Conservation (phyloP, 306 rosid genomes). For the Rubus idaeus region DNA sequence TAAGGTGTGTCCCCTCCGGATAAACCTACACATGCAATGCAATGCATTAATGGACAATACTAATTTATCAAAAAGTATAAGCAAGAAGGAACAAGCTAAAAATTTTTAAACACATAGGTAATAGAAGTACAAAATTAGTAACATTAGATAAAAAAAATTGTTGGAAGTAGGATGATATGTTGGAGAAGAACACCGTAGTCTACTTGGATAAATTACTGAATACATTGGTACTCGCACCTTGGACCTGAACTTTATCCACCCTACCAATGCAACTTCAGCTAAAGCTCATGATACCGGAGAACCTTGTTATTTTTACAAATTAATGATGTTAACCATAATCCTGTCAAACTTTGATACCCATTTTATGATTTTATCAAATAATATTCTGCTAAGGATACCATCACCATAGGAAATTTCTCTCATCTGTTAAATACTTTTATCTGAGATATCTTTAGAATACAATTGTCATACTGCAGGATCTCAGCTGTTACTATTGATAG, state of each 20-base stretch:
- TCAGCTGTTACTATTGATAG: neutral
- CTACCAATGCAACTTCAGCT: too few species aligned
- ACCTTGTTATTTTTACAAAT: too few species aligned
- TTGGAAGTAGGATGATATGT: neutral
- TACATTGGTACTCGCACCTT: too few species aligned
- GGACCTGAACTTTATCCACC: too few species aligned
- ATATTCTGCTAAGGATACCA: neutral
- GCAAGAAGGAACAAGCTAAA: neutral
- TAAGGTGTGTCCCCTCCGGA: conserved; percentile 88
- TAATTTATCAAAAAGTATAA: neutral
- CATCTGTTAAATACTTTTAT: neutral
- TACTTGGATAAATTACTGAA: neutral
- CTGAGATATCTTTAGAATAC: neutral
- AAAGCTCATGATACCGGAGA: too few species aligned
- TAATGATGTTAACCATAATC: too few species aligned
- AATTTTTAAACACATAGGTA: neutral
- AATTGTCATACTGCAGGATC: neutral
- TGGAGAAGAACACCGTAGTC: neutral
- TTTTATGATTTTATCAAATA: too few species aligned
- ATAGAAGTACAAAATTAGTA: neutral
- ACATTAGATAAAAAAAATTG: neutral
- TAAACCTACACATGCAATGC: conserved; percentile 60
- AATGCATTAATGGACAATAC: neutral
- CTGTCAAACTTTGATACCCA: too few species aligned
- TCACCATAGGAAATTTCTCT: neutral